Conservation (phyloP, 768 basidiomycete species). For the Pisolithus microcarpus region DNA sequence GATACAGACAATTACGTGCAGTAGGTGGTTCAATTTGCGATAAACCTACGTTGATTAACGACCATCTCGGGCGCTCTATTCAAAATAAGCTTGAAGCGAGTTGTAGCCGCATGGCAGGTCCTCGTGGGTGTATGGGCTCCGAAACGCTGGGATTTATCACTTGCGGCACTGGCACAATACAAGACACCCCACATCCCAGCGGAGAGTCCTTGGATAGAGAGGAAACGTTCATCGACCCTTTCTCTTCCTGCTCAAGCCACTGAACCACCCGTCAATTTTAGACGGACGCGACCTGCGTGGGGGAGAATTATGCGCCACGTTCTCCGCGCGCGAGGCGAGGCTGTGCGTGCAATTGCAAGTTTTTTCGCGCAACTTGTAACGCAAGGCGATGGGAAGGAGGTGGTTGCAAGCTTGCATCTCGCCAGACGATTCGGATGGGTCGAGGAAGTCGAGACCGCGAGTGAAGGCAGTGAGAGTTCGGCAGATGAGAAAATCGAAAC, state of each 20-base stretch:
- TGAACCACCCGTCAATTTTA: slow-evolving; percentile 32
- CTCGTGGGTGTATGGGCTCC: slow-evolving; percentile 93
- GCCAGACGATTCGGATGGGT: slow-evolving; percentile 35
- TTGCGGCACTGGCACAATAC: slow-evolving; percentile 67
- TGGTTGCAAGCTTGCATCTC: slow-evolving; percentile 46
- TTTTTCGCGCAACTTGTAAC: slow-evolving; percentile 63
- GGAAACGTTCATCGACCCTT: slow-evolving; percentile 28
- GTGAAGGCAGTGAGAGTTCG: slow-evolving; percentile 18
- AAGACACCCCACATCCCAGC: slow-evolving; percentile 59
- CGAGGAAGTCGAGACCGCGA: slow-evolving; percentile 24
- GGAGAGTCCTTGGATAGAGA: slow-evolving; percentile 66
- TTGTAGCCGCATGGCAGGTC: slow-evolving; percentile 93
- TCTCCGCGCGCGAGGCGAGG: slow-evolving; percentile 77
- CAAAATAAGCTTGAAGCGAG: slow-evolving; percentile 63
- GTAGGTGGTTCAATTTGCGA: slow-evolving; percentile 36
- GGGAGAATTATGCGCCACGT: slow-evolving; percentile 86
- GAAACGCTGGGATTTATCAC: slow-evolving; percentile 70
- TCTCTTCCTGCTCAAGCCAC: slow-evolving; percentile 16
- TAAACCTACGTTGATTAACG: neutral
- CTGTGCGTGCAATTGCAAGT: slow-evolving; percentile 63
- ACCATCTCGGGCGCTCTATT: slow-evolving; percentile 8
- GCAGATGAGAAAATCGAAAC: slow-evolving; percentile 14
- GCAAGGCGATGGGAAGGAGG: slow-evolving; percentile 37
- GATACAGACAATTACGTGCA: slow-evolving; percentile 64
- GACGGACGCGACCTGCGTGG: slow-evolving; percentile 54